Evolutionary conservation across 2,329 filamentous ascomycete species (phyloP).

Genomic region (Ophiostoma sp.): DNA sequence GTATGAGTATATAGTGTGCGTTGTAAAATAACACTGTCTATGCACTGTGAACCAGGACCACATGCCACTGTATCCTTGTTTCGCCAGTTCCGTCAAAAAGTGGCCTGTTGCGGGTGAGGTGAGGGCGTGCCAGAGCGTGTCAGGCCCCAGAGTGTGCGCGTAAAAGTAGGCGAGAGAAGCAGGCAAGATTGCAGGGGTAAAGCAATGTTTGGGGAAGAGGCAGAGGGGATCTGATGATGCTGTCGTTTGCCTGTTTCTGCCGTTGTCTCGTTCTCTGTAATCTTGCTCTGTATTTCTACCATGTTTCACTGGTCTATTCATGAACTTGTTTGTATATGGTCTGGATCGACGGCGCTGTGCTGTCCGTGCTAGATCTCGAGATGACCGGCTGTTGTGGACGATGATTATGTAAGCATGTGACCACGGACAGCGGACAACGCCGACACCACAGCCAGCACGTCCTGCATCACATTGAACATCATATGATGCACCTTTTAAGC

Average conservation of each 20-base stretch:
- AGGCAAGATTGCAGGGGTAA: background rate
- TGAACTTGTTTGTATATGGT: background rate
- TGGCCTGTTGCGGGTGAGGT: conserved; percentile 13
- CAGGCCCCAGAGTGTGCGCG: background rate
- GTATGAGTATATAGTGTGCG: background rate
- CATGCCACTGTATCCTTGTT: conserved; percentile 9
- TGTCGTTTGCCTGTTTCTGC: background rate
- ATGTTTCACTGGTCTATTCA: background rate
- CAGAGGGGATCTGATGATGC: background rate
- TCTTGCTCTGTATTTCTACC: background rate
- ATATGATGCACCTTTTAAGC: background rate
- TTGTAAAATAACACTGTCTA: background rate
- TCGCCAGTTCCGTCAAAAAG: conserved; percentile 7
- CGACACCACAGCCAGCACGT: background rate
- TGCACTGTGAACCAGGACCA: background rate
- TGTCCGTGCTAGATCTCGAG: background rate
- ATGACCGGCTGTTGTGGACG: background rate
- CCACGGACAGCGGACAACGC: background rate
- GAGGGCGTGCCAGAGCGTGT: background rate
- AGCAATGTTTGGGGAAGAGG: background rate
- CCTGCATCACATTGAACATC: background rate
- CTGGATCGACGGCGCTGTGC: background rate
- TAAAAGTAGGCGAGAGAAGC: background rate
- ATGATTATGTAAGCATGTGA: background rate
- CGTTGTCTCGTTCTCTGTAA: background rate